Base-by-base conservation (phyloP, 2,329 filamentous ascomycete species). In the Penicillium sp. region DNA sequence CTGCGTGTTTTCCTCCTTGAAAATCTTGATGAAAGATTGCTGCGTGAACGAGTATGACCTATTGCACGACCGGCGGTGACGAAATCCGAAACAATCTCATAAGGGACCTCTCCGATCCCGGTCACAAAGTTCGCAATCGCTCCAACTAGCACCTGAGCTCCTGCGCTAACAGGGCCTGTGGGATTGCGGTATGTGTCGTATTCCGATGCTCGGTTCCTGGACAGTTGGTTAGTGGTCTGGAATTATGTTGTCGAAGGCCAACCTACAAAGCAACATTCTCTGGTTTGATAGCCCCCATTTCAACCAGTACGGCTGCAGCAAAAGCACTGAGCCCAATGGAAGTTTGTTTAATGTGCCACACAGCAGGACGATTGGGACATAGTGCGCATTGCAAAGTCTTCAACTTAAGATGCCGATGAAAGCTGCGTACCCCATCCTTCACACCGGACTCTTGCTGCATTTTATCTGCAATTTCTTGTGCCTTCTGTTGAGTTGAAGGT, bases 41-140 rank as follows among this genome's bases (percentile, higher is more conserved):
- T 84, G 85, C 41, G 82, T 80, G 31, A 84, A 51, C 82, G 79
- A 19, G 74, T 62, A 90, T 86, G 5, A 84, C 56, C 41, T 7
- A 67, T 35, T 6, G 63, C 61, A 17, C 60, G 58, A 41, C 64
- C 84, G 27, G 82, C 82, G 0, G 87, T 86, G 9, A 92, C 78
- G 3, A 67, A 10, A 41, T 67, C 65, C 1, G 31, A 38, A 9
- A 62, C 35, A 4, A 86, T 80, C 46, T 85, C 82, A 17, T 81
- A 77, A 0, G 85, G 85, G 45, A 87, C 79, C 68, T 96, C 91
- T 1, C 90, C 90, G 41, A 96, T 82, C 1, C 91, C 90, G 83
- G 95, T 89, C 67, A 90, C 85, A 57, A 97, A 87, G 40, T 84
- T 89, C 27, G 89, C 87, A 47, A 94, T 80, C n/a, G 93, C 93